A percentile compares a stretch with the other conserved stretches of the same genome.
Evolutionary conservation across 352 stramenopile species (phyloP).

Genomic region (Phytophthora brassicae): DNA sequence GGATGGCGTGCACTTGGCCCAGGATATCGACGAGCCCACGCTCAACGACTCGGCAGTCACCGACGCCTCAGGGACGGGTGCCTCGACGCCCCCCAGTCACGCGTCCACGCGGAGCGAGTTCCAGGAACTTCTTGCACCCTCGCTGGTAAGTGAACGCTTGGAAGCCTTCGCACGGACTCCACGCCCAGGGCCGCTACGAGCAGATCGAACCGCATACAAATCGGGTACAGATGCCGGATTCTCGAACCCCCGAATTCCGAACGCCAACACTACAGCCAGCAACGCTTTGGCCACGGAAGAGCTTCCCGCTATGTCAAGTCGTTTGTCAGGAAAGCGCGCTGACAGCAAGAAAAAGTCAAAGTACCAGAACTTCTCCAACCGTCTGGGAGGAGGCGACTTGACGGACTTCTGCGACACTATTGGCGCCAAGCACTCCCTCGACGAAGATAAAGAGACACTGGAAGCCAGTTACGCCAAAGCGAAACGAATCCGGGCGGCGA

Average conservation of each 20-base stretch:
- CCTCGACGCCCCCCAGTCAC: neutral
- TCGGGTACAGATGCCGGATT: no score
- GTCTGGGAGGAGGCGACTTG: neutral
- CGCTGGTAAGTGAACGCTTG: neutral
- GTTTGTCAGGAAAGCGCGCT: neutral
- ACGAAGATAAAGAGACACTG: neutral
- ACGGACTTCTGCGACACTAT: neutral
- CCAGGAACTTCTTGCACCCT: neutral
- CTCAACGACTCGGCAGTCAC: neutral
- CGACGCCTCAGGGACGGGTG: neutral
- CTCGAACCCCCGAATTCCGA: neutral
- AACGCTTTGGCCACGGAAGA: neutral
- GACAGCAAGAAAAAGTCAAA: neutral
- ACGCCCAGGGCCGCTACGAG: neutral
- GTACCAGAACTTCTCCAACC: neutral
- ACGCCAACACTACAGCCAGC: neutral
- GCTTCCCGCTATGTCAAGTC: neutral
- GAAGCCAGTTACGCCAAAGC: slow-evolving; percentile 1
- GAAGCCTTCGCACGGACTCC: neutral
- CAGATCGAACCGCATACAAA: neutral
- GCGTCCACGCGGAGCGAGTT: neutral
- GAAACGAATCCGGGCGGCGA: neutral
- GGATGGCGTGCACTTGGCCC: neutral
- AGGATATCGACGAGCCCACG: neutral
- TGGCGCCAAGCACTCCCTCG: neutral